Evolutionary conservation across 1,139 yeast genomes (phyloP), one percentile per base, ranked within the genome.

Genomic region (Lodderomyces jiufengensis): DNA sequence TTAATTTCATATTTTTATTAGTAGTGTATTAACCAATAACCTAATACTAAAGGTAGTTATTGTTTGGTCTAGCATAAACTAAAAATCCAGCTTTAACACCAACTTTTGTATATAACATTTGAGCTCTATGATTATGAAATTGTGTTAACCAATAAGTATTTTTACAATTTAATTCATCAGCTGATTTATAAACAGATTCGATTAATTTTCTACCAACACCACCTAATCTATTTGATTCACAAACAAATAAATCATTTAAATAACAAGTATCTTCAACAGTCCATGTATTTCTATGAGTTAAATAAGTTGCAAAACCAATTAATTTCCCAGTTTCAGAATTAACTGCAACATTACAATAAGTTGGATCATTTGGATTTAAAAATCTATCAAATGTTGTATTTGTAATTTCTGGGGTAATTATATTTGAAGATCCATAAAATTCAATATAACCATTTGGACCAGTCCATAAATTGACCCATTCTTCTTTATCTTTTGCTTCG

Each of bases 121-220:
- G 82, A 3, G 83, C 83, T 24, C 80, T 54, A 49, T 78, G 81
- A 52, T 77, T 77, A 38, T 67, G 71, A 40, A 61, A 60, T 44
- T 73, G 78, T 2, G 83, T 76, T 38, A 58, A 58, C 83, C 83
- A 78, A 52, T 77, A 76, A 24, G 73, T 75, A 37, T 66, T 65
- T 15, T 56, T 57, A 28, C 68, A 59, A 2, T 57, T 61, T 35
- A 65, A 47, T 40, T 58, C 57, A 43, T 77, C 80, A 4, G 78
- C 75, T 43, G 70, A 73, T 0, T 42, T 45, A 44, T 72, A 77
- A 10, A 75, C 73, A 38, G 55, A 66, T 44, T 76, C 73, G 34
- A 77, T 76, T 36, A 78, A 57, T 33, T 58, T 55, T 31, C 78
- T 57, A 5, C 82, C 83, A 9, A 63, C 61, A 6, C 80, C 80